A percentile compares a stretch with the other conserved stretches of the same genome.
These are phyloP conservation scores for Boechera retrofracta DNA, from an alignment of 345 rosid species.

Conservation along the genomic window DNA sequence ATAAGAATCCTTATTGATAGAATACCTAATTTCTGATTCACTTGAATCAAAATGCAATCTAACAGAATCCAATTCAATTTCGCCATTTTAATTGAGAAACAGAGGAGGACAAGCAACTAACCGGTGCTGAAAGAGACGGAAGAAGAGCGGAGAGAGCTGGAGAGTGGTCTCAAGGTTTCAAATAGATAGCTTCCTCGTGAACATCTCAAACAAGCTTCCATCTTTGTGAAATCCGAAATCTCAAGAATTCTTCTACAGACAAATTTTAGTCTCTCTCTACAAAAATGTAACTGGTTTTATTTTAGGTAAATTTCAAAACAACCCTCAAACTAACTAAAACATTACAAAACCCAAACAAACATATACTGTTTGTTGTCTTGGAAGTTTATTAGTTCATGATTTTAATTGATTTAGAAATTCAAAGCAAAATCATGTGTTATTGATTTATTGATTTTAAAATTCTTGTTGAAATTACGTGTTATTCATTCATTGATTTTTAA, in stretches of 20 bases:
- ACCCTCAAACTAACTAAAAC: background rate
- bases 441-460: too few relatives aligned
- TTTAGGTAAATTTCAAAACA: background rate
- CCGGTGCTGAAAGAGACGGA: conserved; percentile 55
- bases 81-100: background rate
- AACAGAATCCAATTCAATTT: conserved; percentile 1
- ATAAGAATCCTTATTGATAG: background rate
- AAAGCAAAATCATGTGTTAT: too few relatives aligned
- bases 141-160: conserved; percentile 40
- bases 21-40: background rate
- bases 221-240: conserved; percentile 18
- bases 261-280: background rate
- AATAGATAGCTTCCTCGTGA: conserved; percentile 49
- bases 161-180: conserved; percentile 53
- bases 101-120: conserved; percentile 30
- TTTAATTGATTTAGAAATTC: too few relatives aligned
- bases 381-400: too few relatives aligned
- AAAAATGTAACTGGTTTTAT: background rate
- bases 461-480: too few relatives aligned
- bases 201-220: conserved; percentile 72
- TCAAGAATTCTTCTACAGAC: background rate
- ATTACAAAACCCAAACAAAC: background rate
- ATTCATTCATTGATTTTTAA: too few relatives aligned
- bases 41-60: conserved; percentile 17
- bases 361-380: background rate